A percentile compares a stretch with the other conserved stretches of the same genome.
Evolutionary conservation across 1,284 basidiomycete genomes (phyloP).

Genomic region (Ustilago hordei): DNA sequence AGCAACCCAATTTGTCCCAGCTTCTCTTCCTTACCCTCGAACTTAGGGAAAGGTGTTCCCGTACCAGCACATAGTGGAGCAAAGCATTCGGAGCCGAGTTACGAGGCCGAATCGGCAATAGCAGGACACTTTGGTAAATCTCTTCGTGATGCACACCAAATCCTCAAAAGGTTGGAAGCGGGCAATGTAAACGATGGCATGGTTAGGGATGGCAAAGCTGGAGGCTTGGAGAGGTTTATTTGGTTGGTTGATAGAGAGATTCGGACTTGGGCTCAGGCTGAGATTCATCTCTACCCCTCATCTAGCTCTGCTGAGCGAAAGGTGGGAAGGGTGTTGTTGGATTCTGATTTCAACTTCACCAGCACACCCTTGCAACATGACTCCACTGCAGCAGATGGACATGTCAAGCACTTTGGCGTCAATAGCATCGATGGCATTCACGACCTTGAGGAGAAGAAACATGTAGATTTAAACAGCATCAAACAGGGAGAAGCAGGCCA

Average conservation of each 20-base stretch:
- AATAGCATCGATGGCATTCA: too few species aligned
- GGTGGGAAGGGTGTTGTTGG: constrained; percentile 18
- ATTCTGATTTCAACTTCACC: constrained; percentile 24
- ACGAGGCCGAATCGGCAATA: constrained; percentile 37
- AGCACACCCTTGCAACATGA: not conserved
- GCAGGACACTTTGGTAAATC: constrained; percentile 57
- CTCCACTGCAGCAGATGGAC: too few species aligned
- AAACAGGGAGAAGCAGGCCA: not conserved
- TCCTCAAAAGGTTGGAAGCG: constrained; percentile 42
- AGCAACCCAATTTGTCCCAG: constrained; percentile 54
- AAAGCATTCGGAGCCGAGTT: constrained; percentile 19
- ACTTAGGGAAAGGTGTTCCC: constrained; percentile 11
- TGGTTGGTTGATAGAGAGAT: constrained; percentile 51
- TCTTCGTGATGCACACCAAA: constrained; percentile 53
- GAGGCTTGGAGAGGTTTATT: constrained; percentile 51
- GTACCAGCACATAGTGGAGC: constrained; percentile 15
- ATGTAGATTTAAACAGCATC: constrained; percentile 18
- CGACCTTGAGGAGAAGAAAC: not conserved
- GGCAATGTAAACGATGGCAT: constrained; percentile 27
- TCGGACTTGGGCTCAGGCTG: constrained; percentile 34
- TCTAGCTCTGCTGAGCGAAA: constrained; percentile 6
- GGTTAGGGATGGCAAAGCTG: constrained; percentile 21
- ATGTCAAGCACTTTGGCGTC: too few species aligned
- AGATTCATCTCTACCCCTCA: constrained; percentile 29
- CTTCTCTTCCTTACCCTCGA: constrained; percentile 18